Conservation (phyloP, 345 rosid species). For the Brassica carinata region DNA sequence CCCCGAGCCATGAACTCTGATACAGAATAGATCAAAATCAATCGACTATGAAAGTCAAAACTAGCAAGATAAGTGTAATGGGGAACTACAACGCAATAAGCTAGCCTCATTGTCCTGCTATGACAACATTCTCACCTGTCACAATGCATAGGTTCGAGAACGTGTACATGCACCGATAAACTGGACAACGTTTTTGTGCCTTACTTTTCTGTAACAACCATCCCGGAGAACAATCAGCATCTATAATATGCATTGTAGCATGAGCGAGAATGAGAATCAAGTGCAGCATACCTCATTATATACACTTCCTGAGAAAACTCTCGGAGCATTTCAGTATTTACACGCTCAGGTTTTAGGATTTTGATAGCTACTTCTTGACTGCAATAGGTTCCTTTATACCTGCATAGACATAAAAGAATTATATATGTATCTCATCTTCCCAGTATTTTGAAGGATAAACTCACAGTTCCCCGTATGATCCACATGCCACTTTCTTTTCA, state of each 20-base stretch:
- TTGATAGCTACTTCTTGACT: conserved; percentile 98
- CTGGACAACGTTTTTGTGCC: conserved; percentile 96
- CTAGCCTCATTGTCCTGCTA: conserved; percentile 14
- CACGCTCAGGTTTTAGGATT: conserved; percentile 82
- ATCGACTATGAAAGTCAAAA: conserved; percentile 14
- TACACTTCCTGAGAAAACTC: conserved; percentile 97
- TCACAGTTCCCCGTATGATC: conserved; percentile 89
- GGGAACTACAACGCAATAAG: conserved; percentile 17
- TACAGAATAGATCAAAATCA: conserved; percentile 34
- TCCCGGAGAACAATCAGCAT: conserved; percentile 5
- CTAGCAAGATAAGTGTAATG: conserved; percentile 21
- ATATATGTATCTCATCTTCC: neutral
- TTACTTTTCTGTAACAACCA: conserved; percentile 61
- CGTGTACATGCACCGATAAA: conserved; percentile 94
- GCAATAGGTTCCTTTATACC: conserved; percentile 82
- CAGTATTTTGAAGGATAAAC: conserved; percentile 32
- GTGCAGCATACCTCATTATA: conserved; percentile 78
- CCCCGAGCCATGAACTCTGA: conserved; percentile 95
- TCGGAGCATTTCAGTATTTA: conserved; percentile 69
- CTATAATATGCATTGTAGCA: conserved; percentile 1
- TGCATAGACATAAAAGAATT: conserved; percentile 40
- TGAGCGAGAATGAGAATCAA: neutral
- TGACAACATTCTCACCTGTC: conserved; percentile 53
- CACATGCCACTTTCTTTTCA: conserved; percentile 81
- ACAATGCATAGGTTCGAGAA: conserved; percentile 85